Conservation (phyloP, 1,284 basidiomycete genomes). For the Pulveroboletus sp. region DNA sequence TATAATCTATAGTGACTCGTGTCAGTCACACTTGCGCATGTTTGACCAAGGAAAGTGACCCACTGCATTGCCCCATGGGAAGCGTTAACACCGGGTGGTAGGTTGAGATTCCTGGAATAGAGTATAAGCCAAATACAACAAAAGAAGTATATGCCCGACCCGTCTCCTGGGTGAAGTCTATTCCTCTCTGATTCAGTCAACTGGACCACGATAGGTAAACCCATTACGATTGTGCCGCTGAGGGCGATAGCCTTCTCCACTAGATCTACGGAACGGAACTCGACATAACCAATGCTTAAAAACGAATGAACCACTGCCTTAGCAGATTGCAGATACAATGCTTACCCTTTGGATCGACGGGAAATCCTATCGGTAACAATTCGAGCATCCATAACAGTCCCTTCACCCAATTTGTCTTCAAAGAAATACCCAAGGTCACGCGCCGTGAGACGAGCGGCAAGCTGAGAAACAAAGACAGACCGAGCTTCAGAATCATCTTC, state of each 20-base stretch:
- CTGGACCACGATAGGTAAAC: constrained; percentile 94
- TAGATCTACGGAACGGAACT: constrained; percentile 86
- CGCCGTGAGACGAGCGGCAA: constrained; percentile 92
- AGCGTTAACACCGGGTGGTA: constrained; percentile 74
- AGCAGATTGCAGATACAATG: not conserved
- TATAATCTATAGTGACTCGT: constrained; percentile 68
- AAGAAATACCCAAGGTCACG: constrained; percentile 98
- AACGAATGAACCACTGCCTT: constrained; percentile 21
- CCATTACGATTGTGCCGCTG: constrained; percentile 95
- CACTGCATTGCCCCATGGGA: constrained; percentile 78
- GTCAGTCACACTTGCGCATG: constrained; percentile 18
- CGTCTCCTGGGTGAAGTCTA: constrained; percentile 80
- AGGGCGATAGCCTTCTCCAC: constrained; percentile 89
- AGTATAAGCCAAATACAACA: constrained; percentile 21
- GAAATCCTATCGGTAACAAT: constrained; percentile 95
- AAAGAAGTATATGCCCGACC: constrained; percentile 47
- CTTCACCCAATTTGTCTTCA: constrained; percentile 93
- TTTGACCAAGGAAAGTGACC: constrained; percentile 36
- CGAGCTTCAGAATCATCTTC: constrained; percentile 93
- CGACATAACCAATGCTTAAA: constrained; percentile 91
- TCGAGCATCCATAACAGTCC: constrained; percentile 89
- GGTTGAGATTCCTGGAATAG: constrained; percentile 62
- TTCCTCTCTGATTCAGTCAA: constrained; percentile 96
- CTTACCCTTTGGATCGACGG: constrained; percentile 92
- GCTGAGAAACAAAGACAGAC: constrained; percentile 97